These are phyloP conservation scores for Leavenworthia alabamica DNA, from an alignment of 345 rosid species.

Conservation along the genomic window DNA sequence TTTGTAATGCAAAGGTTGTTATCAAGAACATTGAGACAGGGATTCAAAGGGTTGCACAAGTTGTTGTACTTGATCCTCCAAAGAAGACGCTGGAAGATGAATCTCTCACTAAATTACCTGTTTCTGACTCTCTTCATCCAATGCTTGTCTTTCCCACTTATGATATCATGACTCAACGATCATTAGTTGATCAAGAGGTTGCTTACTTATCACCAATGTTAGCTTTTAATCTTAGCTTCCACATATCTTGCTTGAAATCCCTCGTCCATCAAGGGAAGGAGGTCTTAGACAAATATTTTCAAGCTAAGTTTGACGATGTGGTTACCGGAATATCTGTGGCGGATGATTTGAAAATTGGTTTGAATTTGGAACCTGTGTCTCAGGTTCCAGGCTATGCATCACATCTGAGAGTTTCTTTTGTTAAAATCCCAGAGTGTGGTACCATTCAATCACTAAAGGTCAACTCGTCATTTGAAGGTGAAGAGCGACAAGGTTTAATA, in stretches of 20 bases:
- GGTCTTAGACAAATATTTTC: slow-evolving; percentile 49
- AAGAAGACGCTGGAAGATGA: slow-evolving; percentile 10
- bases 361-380: slow-evolving; percentile 51
- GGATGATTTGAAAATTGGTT: slow-evolving; percentile 35
- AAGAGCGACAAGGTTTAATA: slow-evolving; percentile 78
- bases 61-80: slow-evolving; percentile 80
- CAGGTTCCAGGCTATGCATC: slow-evolving; percentile 69
- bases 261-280: slow-evolving; percentile 56
- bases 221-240: slow-evolving; percentile 81
- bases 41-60: slow-evolving; percentile 51
- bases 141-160: slow-evolving; percentile 62
- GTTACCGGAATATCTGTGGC: slow-evolving; percentile 11
- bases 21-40: slow-evolving; percentile 51
- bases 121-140: slow-evolving; percentile 25
- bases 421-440: slow-evolving; percentile 92
- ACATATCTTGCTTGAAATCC: slow-evolving; percentile 59
- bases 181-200: slow-evolving; percentile 44
- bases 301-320: slow-evolving; percentile 40
- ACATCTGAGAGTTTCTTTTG: slow-evolving; percentile 74
- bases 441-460: slow-evolving; percentile 55
- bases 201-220: slow-evolving; percentile 78
- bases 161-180: slow-evolving; percentile 37
- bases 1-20: slow-evolving; percentile 44
- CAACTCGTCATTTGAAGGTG: slow-evolving; percentile 57
- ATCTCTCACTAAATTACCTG: slow-evolving; percentile 2